A percentile compares a stretch with the other conserved stretches of the same genome.
phyloP scores from a whole-genome alignment of 176 grass and related monocot species.

The Rhynchospora breviuscula region DNA sequence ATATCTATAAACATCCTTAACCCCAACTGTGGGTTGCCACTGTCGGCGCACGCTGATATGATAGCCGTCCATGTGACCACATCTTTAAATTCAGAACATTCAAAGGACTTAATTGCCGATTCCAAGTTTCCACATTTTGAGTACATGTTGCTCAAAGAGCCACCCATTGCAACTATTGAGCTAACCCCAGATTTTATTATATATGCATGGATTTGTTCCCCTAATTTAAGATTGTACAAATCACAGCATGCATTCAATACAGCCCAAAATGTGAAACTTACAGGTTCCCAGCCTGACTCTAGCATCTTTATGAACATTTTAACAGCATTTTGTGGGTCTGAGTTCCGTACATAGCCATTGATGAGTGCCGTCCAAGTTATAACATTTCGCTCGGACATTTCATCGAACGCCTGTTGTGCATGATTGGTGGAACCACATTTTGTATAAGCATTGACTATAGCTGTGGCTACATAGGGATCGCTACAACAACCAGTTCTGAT shows the following conservation, averaged over 20 bases:
- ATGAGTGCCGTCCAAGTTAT: neutral
- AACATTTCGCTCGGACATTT: neutral
- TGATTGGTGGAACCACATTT: neutral
- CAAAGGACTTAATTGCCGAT: slow-evolving; percentile 38
- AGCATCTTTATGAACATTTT: neutral
- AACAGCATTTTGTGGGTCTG: neutral
- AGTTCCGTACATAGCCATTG: slow-evolving; percentile 2
- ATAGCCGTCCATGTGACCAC: slow-evolving; percentile 73
- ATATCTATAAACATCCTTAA: slow-evolving; percentile 52
- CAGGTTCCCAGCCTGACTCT: neutral
- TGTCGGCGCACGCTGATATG: slow-evolving; percentile 67
- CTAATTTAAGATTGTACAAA: slow-evolving; percentile 10
- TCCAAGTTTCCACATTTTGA: slow-evolving; percentile 53
- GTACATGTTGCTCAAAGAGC: slow-evolving; percentile 61
- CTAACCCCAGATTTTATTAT: slow-evolving; percentile 44
- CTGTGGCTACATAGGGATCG: neutral
- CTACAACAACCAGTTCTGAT: neutral
- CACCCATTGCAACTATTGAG: slow-evolving; percentile 46
- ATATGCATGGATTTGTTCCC: slow-evolving; percentile 23
- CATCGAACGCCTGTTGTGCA: neutral
- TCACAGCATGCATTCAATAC: neutral
- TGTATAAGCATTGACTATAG: slow-evolving; percentile 2
- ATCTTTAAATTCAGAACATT: slow-evolving; percentile 54
- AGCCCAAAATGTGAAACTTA: slow-evolving; percentile 3
- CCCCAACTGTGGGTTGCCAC: slow-evolving; percentile 48